Evolutionary conservation across 305 asterid genomes (phyloP).

Genomic region (Salvia sclarea): DNA sequence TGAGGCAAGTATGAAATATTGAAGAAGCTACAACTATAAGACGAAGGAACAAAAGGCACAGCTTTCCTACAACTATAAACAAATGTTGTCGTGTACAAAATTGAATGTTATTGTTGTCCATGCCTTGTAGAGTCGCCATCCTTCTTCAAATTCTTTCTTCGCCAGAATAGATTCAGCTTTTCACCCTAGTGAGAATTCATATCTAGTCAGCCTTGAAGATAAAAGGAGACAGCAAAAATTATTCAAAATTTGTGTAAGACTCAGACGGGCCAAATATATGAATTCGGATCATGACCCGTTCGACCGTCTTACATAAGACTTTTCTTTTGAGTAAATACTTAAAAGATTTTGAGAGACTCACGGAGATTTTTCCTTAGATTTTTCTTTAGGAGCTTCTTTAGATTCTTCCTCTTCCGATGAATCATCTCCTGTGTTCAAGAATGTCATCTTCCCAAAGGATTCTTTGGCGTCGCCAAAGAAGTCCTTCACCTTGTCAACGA

Average conservation of each 20-base stretch:
- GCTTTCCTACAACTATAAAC: constrained; percentile 32
- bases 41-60: background rate
- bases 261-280: background rate
- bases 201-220: constrained; percentile 16
- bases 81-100: constrained; percentile 35
- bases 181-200: constrained; percentile 31
- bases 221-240: background rate
- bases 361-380: constrained; percentile 55
- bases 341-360: constrained; percentile 39
- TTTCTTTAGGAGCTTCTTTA: constrained; percentile 46
- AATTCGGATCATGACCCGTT: background rate
- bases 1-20: background rate
- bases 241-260: background rate
- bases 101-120: constrained; percentile 25
- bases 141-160: constrained; percentile 24
- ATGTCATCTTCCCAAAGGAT: constrained; percentile 87
- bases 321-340: background rate
- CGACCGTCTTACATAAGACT: background rate
- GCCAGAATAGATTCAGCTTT: constrained; percentile 32
- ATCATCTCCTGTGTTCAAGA: constrained; percentile 54
- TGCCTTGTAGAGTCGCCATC: background rate
- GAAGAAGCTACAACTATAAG: background rate
- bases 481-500: constrained; percentile 84
- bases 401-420: constrained; percentile 58
- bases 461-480: constrained; percentile 94